A percentile compares a stretch with the other conserved stretches of the same genome.
phyloP scores from a whole-genome alignment of 768 basidiomycete species.

The Tylopilus sp. region DNA sequence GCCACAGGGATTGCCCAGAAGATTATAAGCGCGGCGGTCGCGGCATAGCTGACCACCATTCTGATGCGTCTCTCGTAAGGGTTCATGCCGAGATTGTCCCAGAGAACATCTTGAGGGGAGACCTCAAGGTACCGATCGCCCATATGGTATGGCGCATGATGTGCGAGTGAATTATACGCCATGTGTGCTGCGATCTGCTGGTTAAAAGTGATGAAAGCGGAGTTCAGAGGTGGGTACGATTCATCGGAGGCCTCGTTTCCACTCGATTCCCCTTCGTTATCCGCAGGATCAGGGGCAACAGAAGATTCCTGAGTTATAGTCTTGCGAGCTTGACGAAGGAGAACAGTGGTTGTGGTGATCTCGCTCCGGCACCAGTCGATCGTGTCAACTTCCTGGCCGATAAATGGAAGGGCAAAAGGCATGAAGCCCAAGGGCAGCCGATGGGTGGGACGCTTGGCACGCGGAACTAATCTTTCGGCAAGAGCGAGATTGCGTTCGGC shows the following conservation, averaged over 20 bases:
- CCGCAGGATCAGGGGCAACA: slow-evolving; percentile 23
- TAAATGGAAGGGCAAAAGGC: slow-evolving; percentile 57
- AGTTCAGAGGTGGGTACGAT: slow-evolving; percentile 58
- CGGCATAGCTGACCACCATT: slow-evolving; percentile 61
- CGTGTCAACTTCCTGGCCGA: slow-evolving; percentile 88
- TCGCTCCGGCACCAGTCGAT: slow-evolving; percentile 87
- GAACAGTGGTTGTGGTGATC: slow-evolving; percentile 52
- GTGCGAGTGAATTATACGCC: slow-evolving; percentile 68
- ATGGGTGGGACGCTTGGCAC: slow-evolving; percentile 73
- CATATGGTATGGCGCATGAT: slow-evolving; percentile 86
- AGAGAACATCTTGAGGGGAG: slow-evolving; percentile 85
- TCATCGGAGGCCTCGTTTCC: slow-evolving; percentile 15
- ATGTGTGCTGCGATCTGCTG: slow-evolving; percentile 91
- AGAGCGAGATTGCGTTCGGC: slow-evolving; percentile 31
- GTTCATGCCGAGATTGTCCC: slow-evolving; percentile 86
- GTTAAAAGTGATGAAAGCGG: slow-evolving; percentile 89
- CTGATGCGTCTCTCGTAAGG: slow-evolving; percentile 82
- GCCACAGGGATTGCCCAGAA: slow-evolving; percentile 87
- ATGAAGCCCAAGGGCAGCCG: slow-evolving; percentile 55
- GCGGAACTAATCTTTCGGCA: slow-evolving; percentile 60
- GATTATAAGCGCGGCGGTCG: slow-evolving; percentile 78
- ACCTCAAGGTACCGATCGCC: slow-evolving; percentile 73
- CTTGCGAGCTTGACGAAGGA: slow-evolving; percentile 51
- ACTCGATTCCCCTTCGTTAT: slow-evolving; percentile 7
- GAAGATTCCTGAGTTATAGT: slow-evolving; percentile 18